Evolutionary conservation across 441 rosid genomes (phyloP), one percentile per base, ranked within the genome.

Genomic region (Francoa sonchifolia): DNA sequence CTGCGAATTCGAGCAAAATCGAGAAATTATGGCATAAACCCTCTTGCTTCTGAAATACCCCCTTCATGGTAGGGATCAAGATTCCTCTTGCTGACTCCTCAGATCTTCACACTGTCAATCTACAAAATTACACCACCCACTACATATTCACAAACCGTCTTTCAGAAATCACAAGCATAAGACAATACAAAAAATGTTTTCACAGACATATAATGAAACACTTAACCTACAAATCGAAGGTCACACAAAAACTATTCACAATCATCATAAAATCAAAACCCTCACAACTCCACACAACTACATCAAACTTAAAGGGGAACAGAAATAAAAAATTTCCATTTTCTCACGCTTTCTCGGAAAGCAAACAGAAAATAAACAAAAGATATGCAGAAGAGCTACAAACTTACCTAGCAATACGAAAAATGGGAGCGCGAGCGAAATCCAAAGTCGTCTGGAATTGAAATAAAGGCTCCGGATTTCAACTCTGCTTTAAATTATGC

Each of bases 1-100:
- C n/a, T n/a, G 92, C 71, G 21, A 81, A 63, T 49, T 89, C 97
- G 1, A 89, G 95, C 59, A 89, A 71, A 64, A 71, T 30, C 12
- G 83, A 72, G 52, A 53, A 47, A 28, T 19, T 57, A 6, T 11
- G 27, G 16, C 42, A 39, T 14, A 40, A 32, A 39, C 45, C 60
- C 12, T 58, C 62, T 34, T 20, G 54, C 22, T 22, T 55, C 42
- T 16, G 38, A 23, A 55, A 44, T 40, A 71, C 66, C 8, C 55
- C 69, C 55, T 81, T 84, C 71, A 77, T 68, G 65, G 23, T 40
- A 19, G 3, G n/a, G 13, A 13, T n/a, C 34, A 31, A 2, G 13
- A 10, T 10, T 12, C 10, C 33, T 29, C 33, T 29, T 2, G 8
- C 33, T 8, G 3, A 8, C 32, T 29, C 10, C 11, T 16, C 13